Percentiles rank a stretch among this genome's conserved stretches.
phyloP scores from a whole-genome alignment of 1,139 yeast species.

The Hyphopichia wangnamkhiaoensis region DNA sequence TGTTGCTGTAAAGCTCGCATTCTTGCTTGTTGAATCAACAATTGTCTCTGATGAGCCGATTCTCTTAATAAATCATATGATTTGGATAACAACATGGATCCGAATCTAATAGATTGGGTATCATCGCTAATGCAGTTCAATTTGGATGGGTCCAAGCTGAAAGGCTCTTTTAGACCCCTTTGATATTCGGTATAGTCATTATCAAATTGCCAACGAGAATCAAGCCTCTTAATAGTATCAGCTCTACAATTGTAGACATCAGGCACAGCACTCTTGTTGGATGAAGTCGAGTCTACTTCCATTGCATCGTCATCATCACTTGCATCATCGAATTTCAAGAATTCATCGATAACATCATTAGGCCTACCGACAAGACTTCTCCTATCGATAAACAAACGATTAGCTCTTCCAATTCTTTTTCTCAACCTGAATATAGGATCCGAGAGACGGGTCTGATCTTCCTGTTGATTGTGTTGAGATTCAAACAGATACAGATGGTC shows the following conservation, averaged over 20 bases:
- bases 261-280: conserved; percentile 11
- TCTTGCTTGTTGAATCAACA: conserved; percentile 46
- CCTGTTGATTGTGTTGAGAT: conserved; percentile 7
- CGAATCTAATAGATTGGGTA: conserved; percentile 87
- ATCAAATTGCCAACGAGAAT: conserved; percentile 78
- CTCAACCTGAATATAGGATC: conserved; percentile 68
- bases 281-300: conserved; percentile 15
- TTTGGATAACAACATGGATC: conserved; percentile 85
- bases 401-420: conserved; percentile 74
- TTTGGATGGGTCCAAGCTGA: conserved; percentile 65
- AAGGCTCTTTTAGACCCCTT: conserved; percentile 51
- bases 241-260: conserved; percentile 59
- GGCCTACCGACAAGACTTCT: conserved; percentile 41
- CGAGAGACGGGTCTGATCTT: conserved; percentile 34
- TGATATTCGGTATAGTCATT: conserved; percentile 55
- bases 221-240: conserved; percentile 56
- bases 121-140: conserved; percentile 82
- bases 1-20: conserved; percentile 48
- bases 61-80: conserved; percentile 71
- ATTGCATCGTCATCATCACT: conserved; percentile 19
- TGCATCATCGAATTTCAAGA: conserved; percentile 31
- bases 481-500: not conserved
- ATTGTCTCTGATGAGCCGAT: conserved; percentile 49
- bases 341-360: conserved; percentile 39
- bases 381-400: conserved; percentile 74